Base-by-base conservation (phyloP, 495 filamentous ascomycete species). In the Penicillium ochrochloron region DNA sequence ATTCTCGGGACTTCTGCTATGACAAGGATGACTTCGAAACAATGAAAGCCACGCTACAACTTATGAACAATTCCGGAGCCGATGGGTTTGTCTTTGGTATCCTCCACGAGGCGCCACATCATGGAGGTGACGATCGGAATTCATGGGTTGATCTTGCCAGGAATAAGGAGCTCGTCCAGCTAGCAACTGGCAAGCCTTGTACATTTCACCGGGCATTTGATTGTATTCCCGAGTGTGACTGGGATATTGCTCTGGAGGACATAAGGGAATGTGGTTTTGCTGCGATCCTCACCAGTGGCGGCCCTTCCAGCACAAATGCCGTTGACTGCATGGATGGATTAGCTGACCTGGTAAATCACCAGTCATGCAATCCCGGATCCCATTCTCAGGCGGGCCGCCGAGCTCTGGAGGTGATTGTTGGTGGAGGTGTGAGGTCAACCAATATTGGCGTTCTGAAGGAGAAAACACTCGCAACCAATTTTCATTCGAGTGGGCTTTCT, bases 191-290 rank as follows among this genome's bases (percentile, higher is more conserved):
- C 0, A 66, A 70, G 11, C 79, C 80, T 6, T 86, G 83, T 66
- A 86, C 83, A 15, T 86, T 86, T 54, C 83, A 85, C 62, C 77
- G 83, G 17, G 83, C 83, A 2, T 83, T 86, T 71, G 83, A 85
- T 62, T 64, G 72, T 27, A 73, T 81, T 8, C 66, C 69, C 1
- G 68, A 76, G 15, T 19, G 41, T 31, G 9, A 70, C 3, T 74
- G 73, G 70, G 66, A 73, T 33, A 66, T 63, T 1, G 65, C 75
- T 14, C 42, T 80, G 35, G 66, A 70, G 12, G 71, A 74, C 7
- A 62, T 85, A 33, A 69, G 72, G 0, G 46, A 65, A 7, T 78
- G 78, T 57, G 83, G 83, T 0, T 86, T 85, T 69, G 37, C 54
- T 11, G 70, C 77, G 2, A 73, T 86, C 34, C 67, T 86, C 14